Evolutionary conservation across 345 rosid species (phyloP), one percentile per base, ranked within the genome.

Genomic region (Acer yangbiense): DNA sequence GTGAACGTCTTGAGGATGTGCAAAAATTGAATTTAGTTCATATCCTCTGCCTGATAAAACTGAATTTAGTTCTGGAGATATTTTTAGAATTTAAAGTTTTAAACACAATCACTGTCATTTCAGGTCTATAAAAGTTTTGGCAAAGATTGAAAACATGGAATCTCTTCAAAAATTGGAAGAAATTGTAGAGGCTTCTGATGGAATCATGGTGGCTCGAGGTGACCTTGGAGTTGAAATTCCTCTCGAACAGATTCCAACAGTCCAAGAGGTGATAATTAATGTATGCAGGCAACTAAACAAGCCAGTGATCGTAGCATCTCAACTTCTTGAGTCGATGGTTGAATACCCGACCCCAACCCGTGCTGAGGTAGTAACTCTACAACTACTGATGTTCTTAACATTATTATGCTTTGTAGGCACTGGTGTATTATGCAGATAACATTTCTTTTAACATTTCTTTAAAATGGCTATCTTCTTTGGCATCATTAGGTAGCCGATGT

Each of bases 321-420:
- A 91, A 65, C 91, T 91, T 82, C 96, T 91, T 0, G 92, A 91
- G 83, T 91, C 96, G 29, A 91, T 91, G 96, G 82, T 90, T 46
- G 96, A 91, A 82, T 90, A 84, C 83, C 96, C 93, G 10, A 90
- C 89, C 6, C 96, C 96, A 72, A 91, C 96, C 32, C 90, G 96
- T 44, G 96, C 93, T 0, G 96, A 91, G 92, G 95, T 89, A 83
- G 58, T 43, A 27, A n/a, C 62, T 32, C 46, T 75, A 17, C 35
- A 23, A 20, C 27, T 14, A 25, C 9, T 32, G 14, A 27, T 21
- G 13, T 23, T 50, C 12, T 50, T 7, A 6, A 7, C 46, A 25
- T 68, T 9, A 9, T 60, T 76, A n/a, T 73, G 52, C 9, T 60
- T 16, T 72, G 20, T 2, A 18, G 21, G 58, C 61, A 58, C n/a